Evolutionary conservation across 2,329 filamentous ascomycete genomes (phyloP), one percentile per base, ranked within the genome.

Genomic region (Tolypocladium inflatum): DNA sequence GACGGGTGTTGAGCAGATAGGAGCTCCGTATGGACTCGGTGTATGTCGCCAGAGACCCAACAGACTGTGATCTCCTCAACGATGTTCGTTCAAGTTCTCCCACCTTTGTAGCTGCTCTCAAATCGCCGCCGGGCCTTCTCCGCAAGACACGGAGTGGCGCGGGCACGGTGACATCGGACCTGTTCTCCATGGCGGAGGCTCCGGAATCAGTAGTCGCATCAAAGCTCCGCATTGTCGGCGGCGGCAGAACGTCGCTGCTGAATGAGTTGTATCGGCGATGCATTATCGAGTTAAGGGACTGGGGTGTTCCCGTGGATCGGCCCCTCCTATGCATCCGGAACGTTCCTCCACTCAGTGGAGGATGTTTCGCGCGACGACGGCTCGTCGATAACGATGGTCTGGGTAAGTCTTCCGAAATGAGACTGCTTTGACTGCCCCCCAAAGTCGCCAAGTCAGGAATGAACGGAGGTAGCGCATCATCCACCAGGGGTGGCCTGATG

Each of bases 71-170:
- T 66, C 78, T 78, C 56, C 79, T 76, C 45, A 84, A 65, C 2
- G 74, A 71, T 17, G 73, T 66, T 10, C 72, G 67, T 52, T 86
- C 81, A 4, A 86, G 69, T 38, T 89, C 86, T 45, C 81, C 81
- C 37, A 87, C 82, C 59, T 86, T 87, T 21, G 80, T 80, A 42
- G 83, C 87, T 19, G 85, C 87, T 61, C 87, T 82, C 54, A 94
- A 73, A 68, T 93, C 85, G 39, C 90, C 89, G 54, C 89, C 90
- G 8, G 89, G 90, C 17, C 86, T 80, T 67, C 90, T 79, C 60
- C 90, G 81, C 61, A 94, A 78, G 48, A 87, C 78, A 51, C 86
- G 82, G 8, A 82, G 72, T n/a, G 84, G 83, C 23, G 74, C 73
- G 1, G 81, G 78, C 54, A 78, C 69, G 2, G 77, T 55, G 10